A percentile compares a stretch with the other conserved stretches of the same genome.
Conservation (phyloP, 208 protist genomes). For the Leishmania guyanensis region DNA sequence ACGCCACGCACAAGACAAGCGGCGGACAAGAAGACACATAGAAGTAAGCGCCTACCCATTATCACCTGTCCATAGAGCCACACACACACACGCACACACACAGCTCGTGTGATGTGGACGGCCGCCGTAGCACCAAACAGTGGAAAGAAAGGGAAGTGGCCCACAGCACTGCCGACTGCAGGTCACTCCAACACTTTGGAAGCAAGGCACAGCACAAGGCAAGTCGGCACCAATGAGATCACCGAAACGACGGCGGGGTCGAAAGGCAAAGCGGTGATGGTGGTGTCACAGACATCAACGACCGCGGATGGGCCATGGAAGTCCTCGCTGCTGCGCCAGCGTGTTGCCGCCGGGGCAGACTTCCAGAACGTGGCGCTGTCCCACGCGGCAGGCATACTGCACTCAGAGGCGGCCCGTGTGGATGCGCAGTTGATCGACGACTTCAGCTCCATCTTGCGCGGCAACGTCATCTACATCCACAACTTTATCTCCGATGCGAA, state of each 20-base stretch:
- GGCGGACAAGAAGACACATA: neutral
- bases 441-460: conserved; percentile 64
- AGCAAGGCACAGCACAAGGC: neutral
- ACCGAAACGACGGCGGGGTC: neutral
- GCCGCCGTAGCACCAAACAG: neutral
- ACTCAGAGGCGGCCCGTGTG: conserved; percentile 66
- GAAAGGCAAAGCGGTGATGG: neutral
- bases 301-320: conserved; percentile 16
- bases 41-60: neutral
- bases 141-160: neutral
- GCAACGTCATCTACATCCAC: conserved; percentile 88
- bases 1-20: neutral
- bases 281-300: neutral
- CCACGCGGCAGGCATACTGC: conserved; percentile 66
- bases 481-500: conserved; percentile 70
- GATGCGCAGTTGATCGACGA: conserved; percentile 79
- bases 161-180: neutral
- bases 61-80: neutral
- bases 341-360: conserved; percentile 32
- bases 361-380: conserved; percentile 75
- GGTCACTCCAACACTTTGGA: neutral
- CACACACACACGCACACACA: conserved; percentile 4
- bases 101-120: neutral
- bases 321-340: conserved; percentile 46
- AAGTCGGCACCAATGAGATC: neutral